A percentile compares a stretch with the other conserved stretches of the same genome.
Conservation (phyloP, 148 eudicot species). For the Spergularia bocconei region DNA sequence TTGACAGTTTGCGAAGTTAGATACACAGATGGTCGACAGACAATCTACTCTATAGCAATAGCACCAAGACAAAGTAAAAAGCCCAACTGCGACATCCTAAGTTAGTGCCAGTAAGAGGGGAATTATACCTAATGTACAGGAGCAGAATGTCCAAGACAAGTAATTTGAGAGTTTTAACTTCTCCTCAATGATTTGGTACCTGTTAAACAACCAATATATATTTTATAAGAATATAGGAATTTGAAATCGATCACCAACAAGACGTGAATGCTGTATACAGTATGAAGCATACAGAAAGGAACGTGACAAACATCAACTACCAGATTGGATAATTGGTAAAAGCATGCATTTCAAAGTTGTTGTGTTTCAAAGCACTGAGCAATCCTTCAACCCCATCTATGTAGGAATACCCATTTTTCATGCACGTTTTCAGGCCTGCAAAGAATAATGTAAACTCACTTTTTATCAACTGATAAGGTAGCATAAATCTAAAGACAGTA, state of each 20-base stretch:
- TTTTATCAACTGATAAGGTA: neutral
- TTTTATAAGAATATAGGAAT: neutral
- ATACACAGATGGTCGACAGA: neutral
- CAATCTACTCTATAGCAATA: neutral
- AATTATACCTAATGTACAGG: conserved; percentile 58
- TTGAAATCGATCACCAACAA: neutral
- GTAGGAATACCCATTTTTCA: conserved; percentile 67
- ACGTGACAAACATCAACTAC: conserved; percentile 32
- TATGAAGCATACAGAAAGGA: neutral
- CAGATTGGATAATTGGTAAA: conserved; percentile 86
- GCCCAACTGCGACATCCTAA: neutral
- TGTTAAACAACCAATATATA: conserved; percentile 22
- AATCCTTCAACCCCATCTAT: conserved; percentile 69
- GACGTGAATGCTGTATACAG: neutral
- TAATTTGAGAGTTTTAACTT: conserved; percentile 78
- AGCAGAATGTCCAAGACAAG: conserved; percentile 95
- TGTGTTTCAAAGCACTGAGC: conserved; percentile 53
- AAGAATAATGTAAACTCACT: conserved; percentile 6
- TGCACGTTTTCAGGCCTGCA: conserved; percentile 79
- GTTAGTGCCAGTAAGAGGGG: neutral
- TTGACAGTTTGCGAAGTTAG: neutral
- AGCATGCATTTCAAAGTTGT: conserved; percentile 87
- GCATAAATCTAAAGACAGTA: neutral
- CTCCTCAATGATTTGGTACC: conserved; percentile 88
- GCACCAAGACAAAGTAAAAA: neutral